Evolutionary conservation across 129 eudicot genomes (phyloP).

Genomic region (Saussurea involucrata): DNA sequence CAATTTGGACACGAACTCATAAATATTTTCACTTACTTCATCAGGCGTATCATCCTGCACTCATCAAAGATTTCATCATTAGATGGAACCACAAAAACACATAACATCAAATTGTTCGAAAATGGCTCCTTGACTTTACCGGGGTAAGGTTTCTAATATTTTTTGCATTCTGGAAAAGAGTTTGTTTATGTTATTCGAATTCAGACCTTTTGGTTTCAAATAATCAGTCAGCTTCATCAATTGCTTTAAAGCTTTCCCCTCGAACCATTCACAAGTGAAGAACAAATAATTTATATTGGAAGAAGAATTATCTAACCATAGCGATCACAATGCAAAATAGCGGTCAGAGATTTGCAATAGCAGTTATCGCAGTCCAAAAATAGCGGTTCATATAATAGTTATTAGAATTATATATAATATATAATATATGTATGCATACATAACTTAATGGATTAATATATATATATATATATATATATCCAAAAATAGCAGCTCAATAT

Average conservation of each 20-base stretch:
- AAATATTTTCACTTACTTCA: slow-evolving; percentile 60
- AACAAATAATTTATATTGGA: not conserved
- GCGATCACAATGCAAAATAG: no score
- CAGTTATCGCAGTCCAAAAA: no score
- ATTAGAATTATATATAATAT: no score
- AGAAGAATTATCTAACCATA: not conserved
- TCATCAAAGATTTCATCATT: not conserved
- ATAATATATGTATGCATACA: no score
- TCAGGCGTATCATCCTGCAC: slow-evolving; percentile 64
- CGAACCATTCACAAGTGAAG: not conserved
- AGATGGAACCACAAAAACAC: not conserved
- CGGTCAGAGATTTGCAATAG: no score
- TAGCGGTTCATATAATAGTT: no score
- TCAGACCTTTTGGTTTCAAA: not conserved
- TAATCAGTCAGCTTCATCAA: not conserved
- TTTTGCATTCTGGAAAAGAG: not conserved
- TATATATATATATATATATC: no score
- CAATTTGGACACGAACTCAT: slow-evolving; percentile 55
- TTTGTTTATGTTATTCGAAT: not conserved
- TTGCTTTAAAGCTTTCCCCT: not conserved
- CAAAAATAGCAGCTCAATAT: no score
- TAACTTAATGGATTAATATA: no score
- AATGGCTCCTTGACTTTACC: not conserved
- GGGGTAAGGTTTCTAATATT: not conserved
- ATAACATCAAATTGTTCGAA: not conserved